Evolutionary conservation across 2,329 filamentous ascomycete genomes (phyloP), one percentile per base, ranked within the genome.

Genomic region (Hymenoscyphus albidus): DNA sequence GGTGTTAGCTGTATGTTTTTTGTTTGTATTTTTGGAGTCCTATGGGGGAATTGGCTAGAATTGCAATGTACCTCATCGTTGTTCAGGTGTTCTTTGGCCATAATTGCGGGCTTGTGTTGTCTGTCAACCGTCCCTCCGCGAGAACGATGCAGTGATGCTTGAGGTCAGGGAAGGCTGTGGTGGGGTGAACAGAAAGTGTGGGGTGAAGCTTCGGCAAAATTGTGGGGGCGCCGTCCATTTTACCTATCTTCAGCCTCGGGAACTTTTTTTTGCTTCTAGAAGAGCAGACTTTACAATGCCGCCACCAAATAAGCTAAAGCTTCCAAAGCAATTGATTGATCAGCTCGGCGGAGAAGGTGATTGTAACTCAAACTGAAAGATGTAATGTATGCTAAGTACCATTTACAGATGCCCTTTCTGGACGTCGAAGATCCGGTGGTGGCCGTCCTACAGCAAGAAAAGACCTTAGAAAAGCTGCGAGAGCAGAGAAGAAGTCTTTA

Each of bases 61-160:
- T 3, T 12, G 22, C 44, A 40, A 63, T 63, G 32, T 74, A 87
- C 87, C 77, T 89, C 85, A 68, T 88, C 85, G 74, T 87, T 85
- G 73, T 78, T 85, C 66, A 88, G 70, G 73, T 84, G 85, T 48
- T 77, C 77, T 75, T 79, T 80, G 58, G 77, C 72, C 81, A 83
- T 83, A 64, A 67, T 68, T 51, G 32, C 14, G 40, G 65, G 58
- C 62, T 66, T 27, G 58, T 63, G 60, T 64, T 61, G 61, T 14
- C 22, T 27, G 39, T 59, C 48, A n/a, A 38, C 5, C 10, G 27
- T 58, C 18, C 5, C 35, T 35, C 35, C 35, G 35, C 5, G 35
- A 35, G 35, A 35, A 10, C 35, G 35, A 35, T 9, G 35, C 2
- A 10, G 35, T 4, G 14, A 48, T 48, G 6, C 42, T 51, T 18